Conservation (phyloP, 2,329 filamentous ascomycete species). For the Pyricularia grisea region DNA sequence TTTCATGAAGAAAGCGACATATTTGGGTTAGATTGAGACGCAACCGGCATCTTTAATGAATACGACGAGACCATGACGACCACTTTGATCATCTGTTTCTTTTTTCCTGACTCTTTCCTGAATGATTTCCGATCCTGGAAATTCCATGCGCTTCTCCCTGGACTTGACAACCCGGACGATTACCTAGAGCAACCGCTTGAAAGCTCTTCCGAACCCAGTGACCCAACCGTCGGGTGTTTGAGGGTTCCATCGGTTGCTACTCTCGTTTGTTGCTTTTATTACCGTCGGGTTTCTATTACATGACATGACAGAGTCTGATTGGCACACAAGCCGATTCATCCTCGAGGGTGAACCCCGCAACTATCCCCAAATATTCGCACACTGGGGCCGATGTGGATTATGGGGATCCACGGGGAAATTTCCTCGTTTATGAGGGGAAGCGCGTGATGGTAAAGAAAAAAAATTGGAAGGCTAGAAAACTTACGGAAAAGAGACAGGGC, state of each 20-base stretch:
- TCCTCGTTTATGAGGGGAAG: background rate
- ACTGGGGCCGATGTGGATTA: background rate
- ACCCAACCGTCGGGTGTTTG: background rate
- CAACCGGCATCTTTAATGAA: background rate
- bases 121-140: background rate
- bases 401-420: background rate
- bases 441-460: background rate
- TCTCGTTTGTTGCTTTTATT: background rate
- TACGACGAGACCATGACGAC: background rate
- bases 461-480: background rate
- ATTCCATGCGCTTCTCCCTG: background rate
- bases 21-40: constrained; percentile 19
- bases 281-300: background rate
- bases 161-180: background rate
- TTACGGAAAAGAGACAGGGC: background rate
- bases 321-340: background rate
- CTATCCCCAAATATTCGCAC: background rate
- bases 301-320: background rate
- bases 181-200: background rate
- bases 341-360: background rate
- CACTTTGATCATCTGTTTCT: background rate
- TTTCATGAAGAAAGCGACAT: constrained; percentile 27
- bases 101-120: background rate
- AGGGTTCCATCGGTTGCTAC: background rate
- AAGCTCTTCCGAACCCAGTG: background rate